Conservation (phyloP, 192 early-diverging fungal genomes). For the Endogone sp. region DNA sequence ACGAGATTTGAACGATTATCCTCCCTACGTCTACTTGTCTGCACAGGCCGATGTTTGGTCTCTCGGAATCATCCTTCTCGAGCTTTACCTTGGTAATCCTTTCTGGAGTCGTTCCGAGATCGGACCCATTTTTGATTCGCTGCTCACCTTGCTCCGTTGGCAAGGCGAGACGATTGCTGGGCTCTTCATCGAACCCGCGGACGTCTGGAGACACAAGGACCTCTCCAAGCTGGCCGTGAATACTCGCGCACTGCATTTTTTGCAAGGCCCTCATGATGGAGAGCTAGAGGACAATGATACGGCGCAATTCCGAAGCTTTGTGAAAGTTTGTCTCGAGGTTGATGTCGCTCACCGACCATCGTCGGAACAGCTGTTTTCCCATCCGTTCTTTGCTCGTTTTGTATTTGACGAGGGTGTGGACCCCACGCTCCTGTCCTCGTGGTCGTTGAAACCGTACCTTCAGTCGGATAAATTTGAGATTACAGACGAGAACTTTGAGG, state of each 20-base stretch:
- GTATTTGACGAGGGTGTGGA: background rate
- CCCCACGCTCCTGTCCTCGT: too few relatives aligned
- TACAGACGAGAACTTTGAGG: background rate
- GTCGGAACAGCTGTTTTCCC: slow-evolving; percentile 27
- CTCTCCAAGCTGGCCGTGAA: slow-evolving; percentile 39
- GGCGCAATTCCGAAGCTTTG: background rate
- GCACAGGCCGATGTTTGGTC: slow-evolving; percentile 53
- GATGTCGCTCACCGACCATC: slow-evolving; percentile 14
- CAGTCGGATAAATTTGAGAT: background rate
- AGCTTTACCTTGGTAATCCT: slow-evolving; percentile 40
- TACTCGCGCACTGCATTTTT: slow-evolving; percentile 33
- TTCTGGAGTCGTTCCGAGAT: slow-evolving; percentile 54
- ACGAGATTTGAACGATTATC: too few relatives aligned
- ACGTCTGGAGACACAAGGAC: slow-evolving; percentile 29
- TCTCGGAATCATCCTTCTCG: slow-evolving; percentile 47
- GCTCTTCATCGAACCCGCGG: background rate
- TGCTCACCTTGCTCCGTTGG: slow-evolving; percentile 32
- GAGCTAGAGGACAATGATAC: background rate
- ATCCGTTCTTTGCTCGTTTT: slow-evolving; percentile 18
- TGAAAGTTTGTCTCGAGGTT: slow-evolving; percentile 19
- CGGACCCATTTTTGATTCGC: slow-evolving; percentile 40
- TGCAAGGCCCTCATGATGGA: slow-evolving; percentile 20
- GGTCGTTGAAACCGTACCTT: background rate
- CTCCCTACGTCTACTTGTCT: background rate
- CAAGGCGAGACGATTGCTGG: slow-evolving; percentile 13